These are phyloP conservation scores for Alternaria atra DNA, from an alignment of 2,329 filamentous ascomycete genomes.

Conservation along the genomic window DNA sequence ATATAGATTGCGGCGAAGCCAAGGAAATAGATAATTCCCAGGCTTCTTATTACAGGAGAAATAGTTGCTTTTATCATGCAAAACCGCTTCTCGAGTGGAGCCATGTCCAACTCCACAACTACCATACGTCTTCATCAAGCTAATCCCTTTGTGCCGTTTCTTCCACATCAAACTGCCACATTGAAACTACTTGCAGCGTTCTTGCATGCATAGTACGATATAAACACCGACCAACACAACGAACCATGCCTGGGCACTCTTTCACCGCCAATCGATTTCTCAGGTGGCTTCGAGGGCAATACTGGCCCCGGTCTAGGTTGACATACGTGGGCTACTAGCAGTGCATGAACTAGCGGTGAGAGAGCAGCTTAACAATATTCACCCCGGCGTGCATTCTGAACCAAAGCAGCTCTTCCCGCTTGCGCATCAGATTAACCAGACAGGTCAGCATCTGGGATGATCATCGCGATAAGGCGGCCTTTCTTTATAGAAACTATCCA, in stretches of 20 bases:
- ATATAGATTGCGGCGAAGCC: neutral
- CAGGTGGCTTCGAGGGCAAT: neutral
- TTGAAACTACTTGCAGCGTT: neutral
- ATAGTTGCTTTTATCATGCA: neutral
- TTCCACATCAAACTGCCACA: neutral
- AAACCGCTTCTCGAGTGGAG: neutral
- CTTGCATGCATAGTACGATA: conserved; percentile 1
- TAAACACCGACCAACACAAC: neutral
- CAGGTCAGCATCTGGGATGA: neutral
- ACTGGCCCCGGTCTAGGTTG: neutral
- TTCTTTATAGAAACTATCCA: neutral
- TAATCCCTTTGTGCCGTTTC: neutral
- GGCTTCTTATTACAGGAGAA: neutral
- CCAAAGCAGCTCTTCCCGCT: neutral
- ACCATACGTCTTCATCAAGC: neutral
- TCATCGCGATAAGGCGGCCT: neutral
- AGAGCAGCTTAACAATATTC: neutral
- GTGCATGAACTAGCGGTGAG: neutral
- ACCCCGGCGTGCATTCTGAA: neutral
- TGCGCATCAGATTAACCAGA: neutral
- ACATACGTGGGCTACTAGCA: conserved; percentile 1
- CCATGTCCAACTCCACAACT: neutral
- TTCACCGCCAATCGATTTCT: neutral
- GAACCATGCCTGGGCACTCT: neutral
- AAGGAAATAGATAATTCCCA: neutral